phyloP scores from a whole-genome alignment of 352 stramenopile species.

The Halophytophthora batemanensis region DNA sequence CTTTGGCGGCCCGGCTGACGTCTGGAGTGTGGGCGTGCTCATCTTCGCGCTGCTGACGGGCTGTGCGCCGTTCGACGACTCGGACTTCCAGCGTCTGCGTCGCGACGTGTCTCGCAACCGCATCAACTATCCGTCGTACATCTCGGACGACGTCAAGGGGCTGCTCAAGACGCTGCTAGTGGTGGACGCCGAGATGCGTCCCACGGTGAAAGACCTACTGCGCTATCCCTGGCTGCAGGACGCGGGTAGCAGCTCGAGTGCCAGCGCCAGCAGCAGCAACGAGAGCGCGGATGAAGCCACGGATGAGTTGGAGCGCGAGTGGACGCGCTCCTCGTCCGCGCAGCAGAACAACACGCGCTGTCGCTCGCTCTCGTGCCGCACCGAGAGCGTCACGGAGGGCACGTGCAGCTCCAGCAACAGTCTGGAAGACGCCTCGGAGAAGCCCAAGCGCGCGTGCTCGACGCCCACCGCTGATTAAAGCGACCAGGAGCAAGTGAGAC shows the following conservation, averaged over 20 bases:
- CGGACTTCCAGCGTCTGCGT: slow-evolving; percentile 57
- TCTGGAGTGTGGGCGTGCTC: slow-evolving; percentile 77
- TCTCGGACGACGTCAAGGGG: slow-evolving; percentile 62
- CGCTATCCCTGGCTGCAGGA: slow-evolving; percentile 58
- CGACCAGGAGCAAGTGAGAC: slow-evolving; percentile 1
- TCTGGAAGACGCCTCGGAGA: slow-evolving; percentile 37
- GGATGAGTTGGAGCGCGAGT: slow-evolving; percentile 10
- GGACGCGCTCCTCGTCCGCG: slow-evolving; percentile 18
- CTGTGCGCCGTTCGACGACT: slow-evolving; percentile 80
- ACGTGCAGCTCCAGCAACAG: slow-evolving; percentile 63
- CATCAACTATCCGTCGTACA: slow-evolving; percentile 61
- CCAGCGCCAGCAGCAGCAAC: slow-evolving; percentile 6
- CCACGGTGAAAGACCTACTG: slow-evolving; percentile 57
- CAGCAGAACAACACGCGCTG: slow-evolving; percentile 17
- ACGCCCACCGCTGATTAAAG: slow-evolving; percentile 5
- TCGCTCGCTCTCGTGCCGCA: slow-evolving; percentile 45
- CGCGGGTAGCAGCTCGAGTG: not conserved
- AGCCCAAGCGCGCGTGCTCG: slow-evolving; percentile 20
- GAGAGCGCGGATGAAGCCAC: slow-evolving; percentile 12
- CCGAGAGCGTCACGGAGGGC: slow-evolving; percentile 37
- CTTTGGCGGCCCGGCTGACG: slow-evolving; percentile 55
- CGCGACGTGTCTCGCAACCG: slow-evolving; percentile 63
- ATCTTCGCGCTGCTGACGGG: slow-evolving; percentile 83
- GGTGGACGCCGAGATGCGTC: slow-evolving; percentile 53
- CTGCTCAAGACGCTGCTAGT: slow-evolving; percentile 68